Evolutionary conservation across 2,329 filamentous ascomycete genomes (phyloP).

Genomic region (Hirsutella rhossiliensis): DNA sequence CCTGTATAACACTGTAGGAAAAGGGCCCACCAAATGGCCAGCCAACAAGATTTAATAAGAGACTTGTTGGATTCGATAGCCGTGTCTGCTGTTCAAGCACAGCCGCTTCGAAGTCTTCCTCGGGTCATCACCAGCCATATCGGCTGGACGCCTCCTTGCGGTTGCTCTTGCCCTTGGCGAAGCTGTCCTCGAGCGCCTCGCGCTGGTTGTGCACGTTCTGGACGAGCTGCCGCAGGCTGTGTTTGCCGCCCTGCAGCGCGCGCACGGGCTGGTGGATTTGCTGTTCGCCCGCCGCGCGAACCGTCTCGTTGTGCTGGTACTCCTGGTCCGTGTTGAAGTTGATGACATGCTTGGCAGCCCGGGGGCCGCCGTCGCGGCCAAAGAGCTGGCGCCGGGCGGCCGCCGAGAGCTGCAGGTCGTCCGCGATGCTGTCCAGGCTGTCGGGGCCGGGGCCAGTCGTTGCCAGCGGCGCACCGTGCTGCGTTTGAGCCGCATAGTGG

Average conservation of each 20-base stretch:
- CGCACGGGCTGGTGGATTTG: slow-evolving; percentile 74
- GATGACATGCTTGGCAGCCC: slow-evolving; percentile 46
- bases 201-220: slow-evolving; percentile 71
- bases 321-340: slow-evolving; percentile 85
- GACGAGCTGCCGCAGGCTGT: slow-evolving; percentile 79
- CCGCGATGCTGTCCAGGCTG: slow-evolving; percentile 58
- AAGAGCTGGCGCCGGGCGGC: slow-evolving; percentile 75
- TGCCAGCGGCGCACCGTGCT: slow-evolving; percentile 15
- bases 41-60: not conserved
- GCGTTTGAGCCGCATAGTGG: slow-evolving; percentile 7
- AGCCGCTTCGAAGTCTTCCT: not conserved
- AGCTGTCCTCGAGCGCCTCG: slow-evolving; percentile 84
- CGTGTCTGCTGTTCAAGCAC: not conserved
- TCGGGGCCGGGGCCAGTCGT: slow-evolving; percentile 22
- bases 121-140: slow-evolving; percentile 57
- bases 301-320: slow-evolving; percentile 71
- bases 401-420: slow-evolving; percentile 67
- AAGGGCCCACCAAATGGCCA: not conserved
- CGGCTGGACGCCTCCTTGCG: slow-evolving; percentile 68
- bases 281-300: slow-evolving; percentile 58
- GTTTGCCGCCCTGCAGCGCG: slow-evolving; percentile 71
- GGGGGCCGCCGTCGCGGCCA: slow-evolving; percentile 45
- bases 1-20: not conserved
- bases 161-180: slow-evolving; percentile 68
- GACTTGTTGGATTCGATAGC: too few relatives aligned